Evolutionary conservation across 768 basidiomycete species (phyloP).

Genomic region (Pleurotus platypus): DNA sequence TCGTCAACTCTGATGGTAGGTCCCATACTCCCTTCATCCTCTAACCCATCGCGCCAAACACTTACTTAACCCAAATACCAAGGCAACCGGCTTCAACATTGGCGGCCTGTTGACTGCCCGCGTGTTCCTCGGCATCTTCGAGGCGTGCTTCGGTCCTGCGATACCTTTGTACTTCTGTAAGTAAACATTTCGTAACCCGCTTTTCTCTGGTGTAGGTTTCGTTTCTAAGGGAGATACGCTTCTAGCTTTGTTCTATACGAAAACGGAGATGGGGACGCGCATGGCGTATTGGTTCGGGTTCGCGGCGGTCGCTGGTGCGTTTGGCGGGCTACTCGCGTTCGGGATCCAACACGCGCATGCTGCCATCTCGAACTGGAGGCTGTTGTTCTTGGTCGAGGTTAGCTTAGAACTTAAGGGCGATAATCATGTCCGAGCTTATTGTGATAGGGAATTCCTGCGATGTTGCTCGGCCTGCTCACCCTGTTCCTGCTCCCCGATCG

Average conservation of each 20-base stretch:
- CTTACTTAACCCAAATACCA: background rate
- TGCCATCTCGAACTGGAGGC: conserved; percentile 50
- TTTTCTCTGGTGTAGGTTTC: no score
- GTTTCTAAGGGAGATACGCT: background rate
- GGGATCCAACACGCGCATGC: conserved; percentile 63
- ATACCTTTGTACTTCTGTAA: conserved; percentile 77
- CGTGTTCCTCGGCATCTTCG: conserved; percentile 69
- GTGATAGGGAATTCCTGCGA: conserved; percentile 59
- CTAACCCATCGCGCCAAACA: background rate
- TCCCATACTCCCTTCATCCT: background rate
- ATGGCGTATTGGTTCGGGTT: conserved; percentile 85
- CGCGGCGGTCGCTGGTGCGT: conserved; percentile 81
- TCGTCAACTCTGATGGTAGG: conserved; percentile 69
- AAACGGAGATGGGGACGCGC: conserved; percentile 66
- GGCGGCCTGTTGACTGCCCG: conserved; percentile 55
- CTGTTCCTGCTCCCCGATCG: conserved; percentile 61
- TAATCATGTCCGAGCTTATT: background rate
- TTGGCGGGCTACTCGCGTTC: conserved; percentile 81
- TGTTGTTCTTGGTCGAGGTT: conserved; percentile 75
- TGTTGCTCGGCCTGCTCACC: conserved; percentile 56
- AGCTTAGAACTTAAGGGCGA: background rate
- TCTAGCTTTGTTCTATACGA: conserved; percentile 76
- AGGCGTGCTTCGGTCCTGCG: conserved; percentile 74
- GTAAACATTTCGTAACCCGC: no score
- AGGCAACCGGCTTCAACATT: conserved; percentile 64